Evolutionary conservation across 164 flowering plant species (phyloP), one percentile per base, ranked within the genome.

Genomic region (Chimonanthus salicifolius): DNA sequence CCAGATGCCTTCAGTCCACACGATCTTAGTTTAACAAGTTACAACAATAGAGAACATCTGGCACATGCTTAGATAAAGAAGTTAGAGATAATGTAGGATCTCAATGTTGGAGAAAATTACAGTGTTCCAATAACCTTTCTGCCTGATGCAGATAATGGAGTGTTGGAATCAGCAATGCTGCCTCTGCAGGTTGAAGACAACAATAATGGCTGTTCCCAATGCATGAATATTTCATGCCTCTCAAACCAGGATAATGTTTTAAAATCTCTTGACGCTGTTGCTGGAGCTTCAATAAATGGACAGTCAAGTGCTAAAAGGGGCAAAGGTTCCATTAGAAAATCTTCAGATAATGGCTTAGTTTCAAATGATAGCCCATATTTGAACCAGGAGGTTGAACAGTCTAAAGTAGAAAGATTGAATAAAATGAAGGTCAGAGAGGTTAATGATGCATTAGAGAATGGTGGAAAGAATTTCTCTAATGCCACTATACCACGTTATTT

Each of bases 401-500:
- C 76, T 62, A 71, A 81, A 72, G 48, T 74, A 47, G 77, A 75
- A 47, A 64, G 77, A 58, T 67, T 79, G 4, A 74, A 46, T 48
- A 82, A 79, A 69, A 47, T 74, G 44, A 81, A 84, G 21, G 45
- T 47, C 11, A 54, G 73, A 80, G 85, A 82, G 68, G 77, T 71
- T 49, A 82, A 78, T 54, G 70, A 70, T 46, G 70, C 47, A 58
- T n/a, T 65, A 65, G 78, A 75, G 20, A 11, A 4, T 33, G 78
- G 64, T 64, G 74, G 66, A 20, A 81, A 72, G 49, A 80, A 48
- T 75, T 70, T 78, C 51, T 66, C 80, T 69, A 71, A 76, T 67
- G 71, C 64, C 75, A 72, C 85, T 21, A 64, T 84, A 33, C 88
- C 95, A 62, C 85, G 80, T 76, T 92, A 88, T 81, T 73, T 94